Conservation (phyloP, 2,329 filamentous ascomycete genomes). For the Fusarium sp. region DNA sequence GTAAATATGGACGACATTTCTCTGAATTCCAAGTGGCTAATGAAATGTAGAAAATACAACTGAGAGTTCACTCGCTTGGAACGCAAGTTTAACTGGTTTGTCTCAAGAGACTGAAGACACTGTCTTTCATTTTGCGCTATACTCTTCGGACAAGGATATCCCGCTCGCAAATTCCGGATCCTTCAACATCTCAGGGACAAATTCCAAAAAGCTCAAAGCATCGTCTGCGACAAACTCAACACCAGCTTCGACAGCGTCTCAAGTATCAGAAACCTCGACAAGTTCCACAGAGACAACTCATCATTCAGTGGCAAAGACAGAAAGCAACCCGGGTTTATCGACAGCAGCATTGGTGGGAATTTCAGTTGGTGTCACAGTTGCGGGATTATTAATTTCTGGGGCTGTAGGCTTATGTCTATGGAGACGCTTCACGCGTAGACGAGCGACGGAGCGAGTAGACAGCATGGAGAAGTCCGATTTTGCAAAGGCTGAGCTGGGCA, state of each 20-base stretch:
- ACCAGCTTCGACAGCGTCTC: background rate
- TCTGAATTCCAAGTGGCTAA: background rate
- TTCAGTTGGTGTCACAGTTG: background rate
- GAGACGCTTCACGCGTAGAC: background rate
- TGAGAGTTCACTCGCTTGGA: background rate
- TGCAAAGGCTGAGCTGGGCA: background rate
- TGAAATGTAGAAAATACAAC: background rate
- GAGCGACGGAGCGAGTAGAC: background rate
- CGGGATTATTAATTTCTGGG: background rate
- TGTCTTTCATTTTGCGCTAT: background rate
- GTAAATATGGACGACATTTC: fast-evolving
- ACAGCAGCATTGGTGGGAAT: background rate
- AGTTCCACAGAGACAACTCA: background rate
- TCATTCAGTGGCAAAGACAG: fast-evolving
- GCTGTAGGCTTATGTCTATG: background rate
- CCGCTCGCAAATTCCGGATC: background rate
- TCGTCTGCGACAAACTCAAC: background rate
- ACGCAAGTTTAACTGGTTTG: fast-evolving
- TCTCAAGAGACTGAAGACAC: background rate
- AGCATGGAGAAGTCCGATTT: background rate
- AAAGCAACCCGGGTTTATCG: background rate
- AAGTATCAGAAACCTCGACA: background rate
- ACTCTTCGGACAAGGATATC: background rate
- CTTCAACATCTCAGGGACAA: background rate
- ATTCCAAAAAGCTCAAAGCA: background rate